These are phyloP conservation scores for Pisolithus marmoratus DNA, from an alignment of 768 basidiomycete genomes.

Conservation along the genomic window DNA sequence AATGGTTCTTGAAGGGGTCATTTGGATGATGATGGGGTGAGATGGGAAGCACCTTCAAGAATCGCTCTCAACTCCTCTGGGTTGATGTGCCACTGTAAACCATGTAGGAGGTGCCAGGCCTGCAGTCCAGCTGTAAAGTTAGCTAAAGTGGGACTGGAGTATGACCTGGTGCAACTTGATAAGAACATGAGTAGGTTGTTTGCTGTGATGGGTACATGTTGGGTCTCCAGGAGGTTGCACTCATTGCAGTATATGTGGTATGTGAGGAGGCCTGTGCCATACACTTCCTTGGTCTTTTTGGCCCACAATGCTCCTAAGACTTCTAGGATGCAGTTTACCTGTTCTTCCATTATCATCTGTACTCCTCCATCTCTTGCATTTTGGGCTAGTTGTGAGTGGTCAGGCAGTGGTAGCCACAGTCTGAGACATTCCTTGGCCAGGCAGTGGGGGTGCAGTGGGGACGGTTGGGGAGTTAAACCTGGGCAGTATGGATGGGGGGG, in stretches of 20 bases:
- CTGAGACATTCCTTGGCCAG: slow-evolving; percentile 18
- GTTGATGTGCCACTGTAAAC: slow-evolving; percentile 28
- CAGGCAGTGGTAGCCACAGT: slow-evolving; percentile 22
- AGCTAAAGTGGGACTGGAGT: slow-evolving; percentile 25
- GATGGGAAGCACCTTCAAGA: slow-evolving; percentile 8
- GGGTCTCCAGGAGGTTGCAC: slow-evolving; percentile 23
- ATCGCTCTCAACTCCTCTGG: slow-evolving; percentile 20
- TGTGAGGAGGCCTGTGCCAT: slow-evolving; percentile 30
- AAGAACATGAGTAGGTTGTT: slow-evolving; percentile 26
- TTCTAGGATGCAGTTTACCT: slow-evolving; percentile 10
- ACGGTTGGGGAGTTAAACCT: slow-evolving; percentile 10
- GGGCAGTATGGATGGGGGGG: slow-evolving; percentile 4
- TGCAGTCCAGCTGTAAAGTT: slow-evolving; percentile 35
- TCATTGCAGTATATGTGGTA: slow-evolving; percentile 39
- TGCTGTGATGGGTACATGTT: slow-evolving; percentile 23
- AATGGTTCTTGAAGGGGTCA: slow-evolving; percentile 26
- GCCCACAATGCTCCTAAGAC: slow-evolving; percentile 25
- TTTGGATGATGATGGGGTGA: slow-evolving; percentile 13
- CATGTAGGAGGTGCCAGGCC: slow-evolving; percentile 45
- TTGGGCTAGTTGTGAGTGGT: neutral
- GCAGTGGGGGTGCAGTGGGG: slow-evolving; percentile 22
- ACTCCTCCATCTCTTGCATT: neutral
- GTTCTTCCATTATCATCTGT: neutral
- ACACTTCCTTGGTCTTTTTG: slow-evolving; percentile 25
- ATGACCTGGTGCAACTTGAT: slow-evolving; percentile 24